These are phyloP conservation scores for Populus alba DNA, from an alignment of 345 rosid species.

Conservation along the genomic window DNA sequence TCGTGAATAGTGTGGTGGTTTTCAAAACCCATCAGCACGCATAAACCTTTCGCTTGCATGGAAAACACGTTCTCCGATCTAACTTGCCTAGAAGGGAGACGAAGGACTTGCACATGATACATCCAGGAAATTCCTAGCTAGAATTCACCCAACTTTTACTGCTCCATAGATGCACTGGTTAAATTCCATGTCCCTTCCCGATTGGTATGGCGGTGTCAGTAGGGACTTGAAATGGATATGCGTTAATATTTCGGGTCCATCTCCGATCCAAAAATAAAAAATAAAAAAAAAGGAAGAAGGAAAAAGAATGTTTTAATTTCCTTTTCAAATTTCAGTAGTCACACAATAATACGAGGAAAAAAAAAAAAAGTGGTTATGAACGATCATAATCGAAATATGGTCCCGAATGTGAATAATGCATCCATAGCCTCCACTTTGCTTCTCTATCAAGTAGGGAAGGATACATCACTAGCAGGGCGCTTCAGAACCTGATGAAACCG, in stretches of 20 bases:
- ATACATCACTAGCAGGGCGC: background rate
- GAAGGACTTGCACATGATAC: background rate
- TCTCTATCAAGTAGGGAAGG: background rate
- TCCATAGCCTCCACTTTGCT: background rate
- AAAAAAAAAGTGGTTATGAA: background rate
- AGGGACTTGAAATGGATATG: too few relatives aligned
- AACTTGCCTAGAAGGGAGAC: background rate
- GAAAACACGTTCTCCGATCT: too few relatives aligned
- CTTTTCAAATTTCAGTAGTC: background rate
- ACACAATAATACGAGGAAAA: background rate
- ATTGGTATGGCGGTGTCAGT: background rate
- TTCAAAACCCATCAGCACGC: background rate
- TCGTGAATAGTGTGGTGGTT: background rate
- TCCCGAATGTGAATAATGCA: background rate
- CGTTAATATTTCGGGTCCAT: background rate
- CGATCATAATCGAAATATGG: background rate
- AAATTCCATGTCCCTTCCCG: background rate
- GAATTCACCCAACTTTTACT: background rate
- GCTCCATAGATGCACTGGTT: background rate
- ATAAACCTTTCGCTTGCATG: too few relatives aligned
- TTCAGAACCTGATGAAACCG: fast-evolving
- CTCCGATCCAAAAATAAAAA: too few relatives aligned
- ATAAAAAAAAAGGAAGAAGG: too few relatives aligned
- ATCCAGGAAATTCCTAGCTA: background rate
- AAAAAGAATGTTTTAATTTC: background rate